phyloP scores from a whole-genome alignment of 2,329 filamentous ascomycete genomes.

The Trichoderma sp. region DNA sequence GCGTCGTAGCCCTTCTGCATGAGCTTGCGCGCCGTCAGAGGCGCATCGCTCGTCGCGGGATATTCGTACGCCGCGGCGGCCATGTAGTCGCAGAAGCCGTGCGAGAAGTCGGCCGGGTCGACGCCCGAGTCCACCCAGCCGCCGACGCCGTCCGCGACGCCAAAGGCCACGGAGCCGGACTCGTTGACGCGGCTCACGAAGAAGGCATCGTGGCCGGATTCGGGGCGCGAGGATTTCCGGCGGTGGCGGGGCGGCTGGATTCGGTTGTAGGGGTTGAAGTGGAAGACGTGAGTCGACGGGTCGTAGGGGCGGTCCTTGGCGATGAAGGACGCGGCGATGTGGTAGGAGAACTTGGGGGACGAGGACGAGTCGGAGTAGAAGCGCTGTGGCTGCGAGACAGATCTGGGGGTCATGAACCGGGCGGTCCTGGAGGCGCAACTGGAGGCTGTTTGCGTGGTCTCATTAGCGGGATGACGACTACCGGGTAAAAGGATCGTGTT shows the following conservation, averaged over 20 bases:
- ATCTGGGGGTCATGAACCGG: neutral
- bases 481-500: too few relatives aligned
- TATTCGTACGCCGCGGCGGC: slow-evolving; percentile 70
- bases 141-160: slow-evolving; percentile 91
- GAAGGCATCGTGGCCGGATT: slow-evolving; percentile 93
- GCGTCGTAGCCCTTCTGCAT: slow-evolving; percentile 84
- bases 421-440: slow-evolving; percentile 27
- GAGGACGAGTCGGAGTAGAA: slow-evolving; percentile 34
- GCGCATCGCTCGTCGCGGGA: slow-evolving; percentile 41
- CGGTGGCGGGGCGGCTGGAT: slow-evolving; percentile 52
- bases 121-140: slow-evolving; percentile 93
- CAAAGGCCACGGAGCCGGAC: slow-evolving; percentile 74
- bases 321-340: slow-evolving; percentile 73
- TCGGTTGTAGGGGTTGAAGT: slow-evolving; percentile 68
- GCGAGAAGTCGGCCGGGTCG: slow-evolving; percentile 93
- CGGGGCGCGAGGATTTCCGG: slow-evolving; percentile 57
- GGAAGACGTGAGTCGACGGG: slow-evolving; percentile 68
- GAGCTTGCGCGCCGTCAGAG: slow-evolving; percentile 66
- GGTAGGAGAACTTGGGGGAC: slow-evolving; percentile 60
- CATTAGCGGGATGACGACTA: neutral
- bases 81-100: slow-evolving; percentile 93
- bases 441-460: slow-evolving; percentile 1
- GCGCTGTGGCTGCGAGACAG: neutral
- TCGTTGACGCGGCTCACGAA: slow-evolving; percentile 83
- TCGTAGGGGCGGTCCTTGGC: slow-evolving; percentile 71